phyloP scores from a whole-genome alignment of 768 basidiomycete species.

The Trametes cinnabarina region DNA sequence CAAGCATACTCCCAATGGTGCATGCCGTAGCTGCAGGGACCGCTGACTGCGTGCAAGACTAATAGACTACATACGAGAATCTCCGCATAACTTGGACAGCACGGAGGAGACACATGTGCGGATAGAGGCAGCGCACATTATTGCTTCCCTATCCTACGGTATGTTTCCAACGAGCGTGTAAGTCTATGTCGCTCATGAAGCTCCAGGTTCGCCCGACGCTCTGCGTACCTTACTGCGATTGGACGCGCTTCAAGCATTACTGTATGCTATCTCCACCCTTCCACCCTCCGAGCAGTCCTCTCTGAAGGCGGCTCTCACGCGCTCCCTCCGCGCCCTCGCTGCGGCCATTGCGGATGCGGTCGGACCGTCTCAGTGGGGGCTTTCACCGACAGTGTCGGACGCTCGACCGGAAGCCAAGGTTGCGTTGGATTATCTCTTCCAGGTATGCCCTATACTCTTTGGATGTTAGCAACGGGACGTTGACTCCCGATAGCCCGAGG shows the following conservation, averaged over 20 bases:
- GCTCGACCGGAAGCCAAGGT: constrained; percentile 51
- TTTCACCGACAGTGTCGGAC: constrained; percentile 41
- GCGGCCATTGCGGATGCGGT: constrained; percentile 63
- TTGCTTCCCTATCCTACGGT: constrained; percentile 75
- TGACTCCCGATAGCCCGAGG: constrained; percentile 43
- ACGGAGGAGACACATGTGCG: constrained; percentile 51
- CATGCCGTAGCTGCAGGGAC: neutral
- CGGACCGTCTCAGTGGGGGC: constrained; percentile 68
- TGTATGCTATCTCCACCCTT: constrained; percentile 59
- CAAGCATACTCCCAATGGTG: neutral
- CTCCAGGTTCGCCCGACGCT: constrained; percentile 58
- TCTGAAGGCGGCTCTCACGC: constrained; percentile 57
- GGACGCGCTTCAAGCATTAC: constrained; percentile 57
- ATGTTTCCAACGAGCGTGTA: neutral
- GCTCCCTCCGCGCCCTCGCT: constrained; percentile 60
- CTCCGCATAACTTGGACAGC: constrained; percentile 31
- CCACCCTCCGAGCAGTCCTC: constrained; percentile 35
- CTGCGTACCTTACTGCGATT: constrained; percentile 54
- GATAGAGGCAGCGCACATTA: constrained; percentile 71
- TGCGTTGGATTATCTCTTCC: constrained; percentile 59
- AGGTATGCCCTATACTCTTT: constrained; percentile 37
- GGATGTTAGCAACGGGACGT: neutral
- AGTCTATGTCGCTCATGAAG: neutral
- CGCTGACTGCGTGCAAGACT: constrained; percentile 40
- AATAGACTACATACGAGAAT: constrained; percentile 56